Conservation (phyloP, 306 rosid genomes). For the Glycine latifolia region DNA sequence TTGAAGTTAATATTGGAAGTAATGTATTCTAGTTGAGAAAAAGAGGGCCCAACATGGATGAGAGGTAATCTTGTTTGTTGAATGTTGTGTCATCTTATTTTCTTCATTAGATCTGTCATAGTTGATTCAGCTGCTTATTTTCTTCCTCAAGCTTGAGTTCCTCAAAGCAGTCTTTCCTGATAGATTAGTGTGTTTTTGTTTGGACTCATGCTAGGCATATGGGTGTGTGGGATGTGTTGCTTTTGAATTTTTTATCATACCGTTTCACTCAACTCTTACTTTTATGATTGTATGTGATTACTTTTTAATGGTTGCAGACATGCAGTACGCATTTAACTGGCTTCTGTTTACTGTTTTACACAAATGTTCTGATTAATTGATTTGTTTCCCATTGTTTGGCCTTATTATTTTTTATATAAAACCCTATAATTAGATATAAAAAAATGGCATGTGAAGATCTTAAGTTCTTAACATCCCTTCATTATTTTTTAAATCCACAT, state of each 20-base stretch:
- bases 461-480: not conserved
- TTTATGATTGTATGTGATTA: constrained; percentile 10
- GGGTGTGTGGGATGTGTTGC: not conserved
- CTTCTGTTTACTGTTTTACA: constrained; percentile 11
- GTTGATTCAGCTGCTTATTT: constrained; percentile 6
- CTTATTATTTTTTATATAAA: not conserved
- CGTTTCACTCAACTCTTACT: not conserved
- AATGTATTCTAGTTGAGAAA: constrained; percentile 19
- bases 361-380: not conserved
- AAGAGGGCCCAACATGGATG: not conserved
- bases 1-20: not conserved
- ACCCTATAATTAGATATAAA: not conserved
- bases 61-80: not conserved
- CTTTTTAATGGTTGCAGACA: not conserved
- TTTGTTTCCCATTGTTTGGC: not conserved
- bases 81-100: constrained; percentile 8
- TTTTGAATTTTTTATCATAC: not conserved
- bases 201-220: not conserved
- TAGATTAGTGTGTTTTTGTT: not conserved
- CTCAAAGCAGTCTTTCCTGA: not conserved
- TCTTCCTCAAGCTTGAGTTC: not conserved
- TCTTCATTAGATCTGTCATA: not conserved
- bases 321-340: not conserved
- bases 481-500: not conserved
- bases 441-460: not conserved